Conservation (phyloP, 2,329 filamentous ascomycete genomes). For the Colletotrichum sp. region DNA sequence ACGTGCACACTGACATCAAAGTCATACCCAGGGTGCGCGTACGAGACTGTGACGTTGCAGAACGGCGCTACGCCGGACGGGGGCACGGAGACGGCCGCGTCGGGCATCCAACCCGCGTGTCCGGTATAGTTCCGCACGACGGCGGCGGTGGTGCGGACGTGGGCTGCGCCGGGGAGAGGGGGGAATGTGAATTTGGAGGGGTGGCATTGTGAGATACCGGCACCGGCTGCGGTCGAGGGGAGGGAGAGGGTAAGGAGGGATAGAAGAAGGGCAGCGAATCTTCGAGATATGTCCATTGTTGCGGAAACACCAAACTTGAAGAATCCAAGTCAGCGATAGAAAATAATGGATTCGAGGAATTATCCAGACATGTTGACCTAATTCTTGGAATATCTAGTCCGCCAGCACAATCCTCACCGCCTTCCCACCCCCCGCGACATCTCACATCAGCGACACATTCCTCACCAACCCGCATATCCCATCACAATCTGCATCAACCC, state of each 20-base stretch:
- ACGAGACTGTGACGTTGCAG: constrained; percentile 24
- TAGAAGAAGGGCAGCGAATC: neutral
- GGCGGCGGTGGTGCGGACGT: neutral
- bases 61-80: neutral
- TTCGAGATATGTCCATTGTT: accelerated
- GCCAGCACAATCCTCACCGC: neutral
- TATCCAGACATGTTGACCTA: neutral
- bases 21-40: constrained; percentile 2
- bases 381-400: no score
- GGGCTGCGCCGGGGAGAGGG: neutral
- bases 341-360: no score
- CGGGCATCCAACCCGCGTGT: neutral
- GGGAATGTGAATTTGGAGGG: neutral
- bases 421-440: neutral
- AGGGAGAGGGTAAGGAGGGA: neutral
- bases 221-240: no score
- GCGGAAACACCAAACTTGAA: neutral
- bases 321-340: no score
- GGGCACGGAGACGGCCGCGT: neutral
- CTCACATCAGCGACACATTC: neutral
- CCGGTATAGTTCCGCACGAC: neutral
- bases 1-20: constrained; percentile 3
- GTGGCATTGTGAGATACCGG: neutral
- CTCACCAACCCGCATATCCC: neutral
- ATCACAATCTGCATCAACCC: neutral